A percentile compares a stretch with the other conserved stretches of the same genome.
phyloP scores from a whole-genome alignment of 2,329 filamentous ascomycete species.

The Pseudogymnoascus sp. region DNA sequence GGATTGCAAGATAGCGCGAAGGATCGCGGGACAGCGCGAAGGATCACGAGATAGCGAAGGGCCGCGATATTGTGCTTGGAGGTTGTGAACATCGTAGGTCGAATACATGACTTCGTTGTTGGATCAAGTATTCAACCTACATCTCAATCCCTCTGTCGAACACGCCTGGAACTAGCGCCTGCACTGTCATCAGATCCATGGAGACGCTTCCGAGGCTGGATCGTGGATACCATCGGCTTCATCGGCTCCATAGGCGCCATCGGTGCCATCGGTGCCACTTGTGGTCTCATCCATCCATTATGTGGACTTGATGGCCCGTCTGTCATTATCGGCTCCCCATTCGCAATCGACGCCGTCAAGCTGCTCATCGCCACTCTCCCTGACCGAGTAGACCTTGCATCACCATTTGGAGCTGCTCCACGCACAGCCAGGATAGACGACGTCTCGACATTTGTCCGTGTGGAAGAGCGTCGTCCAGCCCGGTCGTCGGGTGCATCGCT shows the following conservation, averaged over 20 bases:
- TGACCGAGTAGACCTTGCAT: not conserved
- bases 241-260: not conserved
- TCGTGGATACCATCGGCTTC: not conserved
- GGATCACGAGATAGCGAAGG: not conserved
- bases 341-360: not conserved
- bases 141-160: not conserved
- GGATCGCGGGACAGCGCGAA: not conserved
- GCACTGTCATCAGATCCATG: not conserved
- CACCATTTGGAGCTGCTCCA: not conserved
- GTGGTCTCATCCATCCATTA: no score
- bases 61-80: not conserved
- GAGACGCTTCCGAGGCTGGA: slow-evolving; percentile 1
- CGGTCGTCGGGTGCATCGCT: not conserved
- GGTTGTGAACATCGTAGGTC: not conserved
- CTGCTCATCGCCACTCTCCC: not conserved
- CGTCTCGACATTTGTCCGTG: not conserved
- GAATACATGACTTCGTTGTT: not conserved
- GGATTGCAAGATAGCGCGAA: not conserved
- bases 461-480: not conserved
- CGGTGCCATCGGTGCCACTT: not conserved
- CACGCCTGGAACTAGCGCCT: not conserved
- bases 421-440: not conserved
- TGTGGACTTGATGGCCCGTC: not conserved
- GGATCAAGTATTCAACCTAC: not conserved
- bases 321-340: not conserved